Percentiles rank a stretch among this genome's conserved stretches.
These are phyloP conservation scores for Mycena alexandri DNA, from an alignment of 768 basidiomycete genomes.

Conservation along the genomic window DNA sequence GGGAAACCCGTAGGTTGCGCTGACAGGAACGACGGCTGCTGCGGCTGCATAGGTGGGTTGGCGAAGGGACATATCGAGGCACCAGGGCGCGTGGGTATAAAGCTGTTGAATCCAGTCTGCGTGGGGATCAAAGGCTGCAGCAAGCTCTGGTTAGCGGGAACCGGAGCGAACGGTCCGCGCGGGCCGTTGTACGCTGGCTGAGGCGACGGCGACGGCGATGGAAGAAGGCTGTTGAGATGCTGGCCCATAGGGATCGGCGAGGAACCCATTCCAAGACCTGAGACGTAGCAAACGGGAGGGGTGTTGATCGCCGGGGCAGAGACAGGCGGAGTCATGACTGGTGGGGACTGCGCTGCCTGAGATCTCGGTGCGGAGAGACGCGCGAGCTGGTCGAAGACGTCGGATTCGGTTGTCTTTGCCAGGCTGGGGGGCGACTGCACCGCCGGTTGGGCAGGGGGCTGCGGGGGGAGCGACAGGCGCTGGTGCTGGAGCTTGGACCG, in stretches of 20 bases:
- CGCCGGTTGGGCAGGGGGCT: slow-evolving; percentile 47
- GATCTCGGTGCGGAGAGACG: slow-evolving; percentile 69
- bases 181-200: slow-evolving; percentile 67
- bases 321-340: slow-evolving; percentile 46
- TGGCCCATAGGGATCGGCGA: slow-evolving; percentile 78
- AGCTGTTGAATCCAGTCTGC: slow-evolving; percentile 84
- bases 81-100: slow-evolving; percentile 82
- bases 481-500: slow-evolving; percentile 48
- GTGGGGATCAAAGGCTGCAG: slow-evolving; percentile 92
- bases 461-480: slow-evolving; percentile 41
- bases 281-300: slow-evolving; percentile 63
- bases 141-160: slow-evolving; percentile 87
- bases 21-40: slow-evolving; percentile 56
- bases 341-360: slow-evolving; percentile 45
- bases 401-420: slow-evolving; percentile 75
- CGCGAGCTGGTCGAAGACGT: slow-evolving; percentile 82
- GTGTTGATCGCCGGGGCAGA: slow-evolving; percentile 36
- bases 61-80: slow-evolving; percentile 59
- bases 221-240: slow-evolving; percentile 62
- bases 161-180: slow-evolving; percentile 90
- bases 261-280: slow-evolving; percentile 78
- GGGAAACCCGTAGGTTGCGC: slow-evolving; percentile 67
- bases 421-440: slow-evolving; percentile 48
- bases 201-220: slow-evolving; percentile 47
- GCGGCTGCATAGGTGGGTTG: slow-evolving; percentile 48